These are phyloP conservation scores for Backusella liffmaniae DNA, from an alignment of 192 early-diverging fungal species.

Conservation along the genomic window DNA sequence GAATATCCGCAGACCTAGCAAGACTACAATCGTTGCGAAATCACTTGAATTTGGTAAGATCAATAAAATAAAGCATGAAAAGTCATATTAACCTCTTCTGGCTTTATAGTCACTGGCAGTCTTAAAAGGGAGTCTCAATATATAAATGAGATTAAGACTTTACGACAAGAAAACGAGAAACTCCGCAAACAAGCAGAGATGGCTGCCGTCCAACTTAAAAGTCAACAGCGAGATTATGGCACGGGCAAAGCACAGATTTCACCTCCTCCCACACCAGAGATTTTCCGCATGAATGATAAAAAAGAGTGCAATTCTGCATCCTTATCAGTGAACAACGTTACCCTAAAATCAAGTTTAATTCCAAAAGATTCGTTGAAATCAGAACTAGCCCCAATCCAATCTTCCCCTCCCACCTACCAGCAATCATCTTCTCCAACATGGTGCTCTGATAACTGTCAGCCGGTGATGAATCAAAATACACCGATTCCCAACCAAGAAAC, in stretches of 20 bases:
- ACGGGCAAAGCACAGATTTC: not conserved
- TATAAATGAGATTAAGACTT: conserved; percentile 13
- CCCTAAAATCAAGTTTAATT: not conserved
- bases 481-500: not conserved
- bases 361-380: not conserved
- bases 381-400: not conserved
- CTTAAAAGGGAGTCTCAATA: conserved; percentile 21
- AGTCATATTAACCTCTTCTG: not conserved
- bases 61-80: not conserved
- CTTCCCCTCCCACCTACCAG: not conserved
- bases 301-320: not conserved
- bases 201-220: not conserved
- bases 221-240: not conserved
- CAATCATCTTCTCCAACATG: not conserved
- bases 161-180: conserved; percentile 28
- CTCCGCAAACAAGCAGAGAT: conserved; percentile 20
- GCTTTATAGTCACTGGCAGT: not conserved
- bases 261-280: conserved; percentile 3
- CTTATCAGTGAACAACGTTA: not conserved
- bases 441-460: not conserved
- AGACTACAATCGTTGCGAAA: conserved; percentile 77
- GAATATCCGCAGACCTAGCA: conserved; percentile 73
- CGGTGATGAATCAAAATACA: not conserved
- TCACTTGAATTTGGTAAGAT: conserved; percentile 66
- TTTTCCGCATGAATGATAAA: conserved; percentile 2